phyloP scores from a whole-genome alignment of 1,139 yeast genomes.

The Protomyces macrosporus region DNA sequence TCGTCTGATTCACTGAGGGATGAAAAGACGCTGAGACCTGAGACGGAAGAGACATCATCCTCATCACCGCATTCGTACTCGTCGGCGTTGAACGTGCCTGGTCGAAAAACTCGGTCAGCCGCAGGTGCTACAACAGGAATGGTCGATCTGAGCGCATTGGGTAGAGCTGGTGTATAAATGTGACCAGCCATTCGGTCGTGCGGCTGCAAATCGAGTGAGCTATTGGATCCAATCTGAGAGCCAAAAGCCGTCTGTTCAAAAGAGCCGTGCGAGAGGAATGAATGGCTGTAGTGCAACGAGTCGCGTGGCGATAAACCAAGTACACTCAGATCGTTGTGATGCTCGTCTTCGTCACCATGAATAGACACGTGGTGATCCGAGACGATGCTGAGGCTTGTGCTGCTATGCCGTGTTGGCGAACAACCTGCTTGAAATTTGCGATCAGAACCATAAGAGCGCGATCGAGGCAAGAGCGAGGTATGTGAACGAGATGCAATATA shows the following conservation, averaged over 20 bases:
- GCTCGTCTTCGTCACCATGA: constrained; percentile 10
- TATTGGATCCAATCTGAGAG: not conserved
- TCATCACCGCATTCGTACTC: not conserved
- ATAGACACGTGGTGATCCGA: constrained; percentile 10
- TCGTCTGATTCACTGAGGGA: not conserved
- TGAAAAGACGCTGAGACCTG: not conserved
- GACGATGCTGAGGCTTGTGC: not conserved
- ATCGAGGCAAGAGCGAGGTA: not conserved
- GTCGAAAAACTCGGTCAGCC: not conserved
- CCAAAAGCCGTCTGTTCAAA: not conserved
- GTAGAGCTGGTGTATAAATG: constrained; percentile 3
- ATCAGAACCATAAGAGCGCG: not conserved
- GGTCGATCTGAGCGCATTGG: constrained; percentile 6
- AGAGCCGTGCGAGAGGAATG: constrained; percentile 13
- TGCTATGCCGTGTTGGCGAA: not conserved
- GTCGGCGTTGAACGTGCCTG: not conserved
- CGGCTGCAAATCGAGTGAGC: not conserved
- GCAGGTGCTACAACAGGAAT: not conserved
- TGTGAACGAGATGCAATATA: not conserved
- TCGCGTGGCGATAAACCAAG: constrained; percentile 1
- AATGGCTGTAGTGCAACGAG: constrained; percentile 15
- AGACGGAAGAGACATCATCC: not conserved
- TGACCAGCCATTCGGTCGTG: not conserved
- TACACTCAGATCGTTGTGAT: not conserved
- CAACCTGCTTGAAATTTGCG: not conserved